Evolutionary conservation across 768 basidiomycete genomes (phyloP).

Genomic region (Podaxis sp.): DNA sequence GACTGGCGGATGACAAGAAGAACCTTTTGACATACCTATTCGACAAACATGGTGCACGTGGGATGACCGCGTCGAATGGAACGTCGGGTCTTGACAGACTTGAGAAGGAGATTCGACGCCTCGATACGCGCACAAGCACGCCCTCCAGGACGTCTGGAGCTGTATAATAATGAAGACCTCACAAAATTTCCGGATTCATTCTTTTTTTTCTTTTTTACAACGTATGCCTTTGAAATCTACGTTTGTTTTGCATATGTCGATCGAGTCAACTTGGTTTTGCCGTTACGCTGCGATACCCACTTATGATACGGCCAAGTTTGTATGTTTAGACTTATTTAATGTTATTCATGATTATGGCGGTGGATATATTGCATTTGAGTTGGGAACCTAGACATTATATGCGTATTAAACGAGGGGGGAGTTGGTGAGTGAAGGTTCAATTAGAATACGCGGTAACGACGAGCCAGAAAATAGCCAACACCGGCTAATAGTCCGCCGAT

Average conservation of each 20-base stretch:
- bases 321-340: slow-evolving; percentile 13
- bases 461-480: slow-evolving; percentile 48
- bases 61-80: slow-evolving; percentile 31
- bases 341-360: slow-evolving; percentile 6
- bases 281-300: slow-evolving; percentile 4
- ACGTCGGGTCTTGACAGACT: slow-evolving; percentile 64
- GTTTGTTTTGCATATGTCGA: not conserved
- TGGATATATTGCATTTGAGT: not conserved
- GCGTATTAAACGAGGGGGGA: not conserved
- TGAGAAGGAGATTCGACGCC: slow-evolving; percentile 75
- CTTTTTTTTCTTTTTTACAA: not conserved
- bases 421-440: not conserved
- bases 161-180: not conserved
- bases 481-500: slow-evolving; percentile 67
- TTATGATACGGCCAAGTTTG: slow-evolving; percentile 3
- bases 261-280: not conserved
- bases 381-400: not conserved
- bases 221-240: not conserved
- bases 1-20: slow-evolving; percentile 87
- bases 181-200: not conserved
- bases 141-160: slow-evolving; percentile 40
- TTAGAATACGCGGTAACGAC: slow-evolving; percentile 33
- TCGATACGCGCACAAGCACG: slow-evolving; percentile 78
- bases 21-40: slow-evolving; percentile 87
- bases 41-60: slow-evolving; percentile 81